Evolutionary conservation across 352 stramenopile genomes (phyloP), one percentile per base, ranked within the genome.

Genomic region (Paralagenidium karlingii): DNA sequence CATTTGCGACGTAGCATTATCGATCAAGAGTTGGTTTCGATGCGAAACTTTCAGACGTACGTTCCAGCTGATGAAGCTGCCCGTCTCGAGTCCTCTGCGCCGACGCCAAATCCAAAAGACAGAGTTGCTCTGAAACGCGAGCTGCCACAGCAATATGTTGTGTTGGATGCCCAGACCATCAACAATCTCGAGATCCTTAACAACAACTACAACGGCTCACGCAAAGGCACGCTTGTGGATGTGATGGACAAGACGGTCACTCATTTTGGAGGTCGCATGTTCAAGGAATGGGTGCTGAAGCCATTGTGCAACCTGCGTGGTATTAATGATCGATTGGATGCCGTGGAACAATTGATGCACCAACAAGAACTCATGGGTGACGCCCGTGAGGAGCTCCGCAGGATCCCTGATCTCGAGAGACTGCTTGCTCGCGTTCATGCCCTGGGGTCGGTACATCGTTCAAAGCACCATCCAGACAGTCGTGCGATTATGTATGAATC

Each of bases 401-500:
- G 87, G 40, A 54, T 97, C 32, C 89, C 91, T 3, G 96, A 99
- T 54, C 63, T 99, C 15, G 96, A 99, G 59, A 76, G 96, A 4
- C 51, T 99, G 12, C 60, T 99, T 7, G 90, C 85, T 29, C 83
- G 96, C 32, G 88, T 99, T 27, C 95, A 99, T 49, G 91, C 89
- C 21, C 90, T 98, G 51, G 93, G 94, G 11, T 93, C 78, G 21
- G 55, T 64, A 28, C 51, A 94, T 45, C 68, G 84, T 20, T 83
- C 71, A 0, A 54, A 67, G 19, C 63, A 89, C 42, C 95, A 99
- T 60, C 96, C 96, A 0, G 93, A 98, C 52, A 94, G 89, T 34
- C 74, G 96, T 24, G 95, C 95, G 28, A 87, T 99, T 39, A 93
- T 99, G 63, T 99, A 99, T 60, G 96, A 99, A 55, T 76, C 62